Evolutionary conservation across 78 protist species (phyloP), one percentile per base, ranked within the genome.

Genomic region (Capsaspora owczarzaki): DNA sequence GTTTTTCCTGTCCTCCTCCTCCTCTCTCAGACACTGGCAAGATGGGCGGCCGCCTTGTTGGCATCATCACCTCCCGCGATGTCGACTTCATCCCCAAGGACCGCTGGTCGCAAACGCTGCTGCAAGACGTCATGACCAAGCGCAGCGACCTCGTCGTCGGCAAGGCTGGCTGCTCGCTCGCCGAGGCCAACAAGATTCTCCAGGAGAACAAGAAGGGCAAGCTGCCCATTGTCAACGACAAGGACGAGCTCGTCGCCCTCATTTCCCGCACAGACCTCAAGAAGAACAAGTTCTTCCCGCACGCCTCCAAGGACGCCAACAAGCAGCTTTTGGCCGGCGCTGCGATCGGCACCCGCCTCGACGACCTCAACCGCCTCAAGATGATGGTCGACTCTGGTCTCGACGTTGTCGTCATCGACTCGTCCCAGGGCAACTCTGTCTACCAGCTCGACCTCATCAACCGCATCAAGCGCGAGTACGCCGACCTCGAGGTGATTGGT

Each of bases 31-130:
- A 10, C 44, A 74, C 33, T 29, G 94, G 94, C n/a, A 51, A 61
- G 70, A 61, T 80, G 41, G 89, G 86, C 40, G 83, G 89, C 43
- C 33, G 69, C 66, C 82, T 95, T 12, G 69, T 95, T 40, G 98
- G 98, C 80, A 86, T 95, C 35, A 90, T 95, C 44, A 87, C 95
- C 25, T n/a, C 74, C 4, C 91, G 92, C 63, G 98, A 95, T 80
- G 77, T 91, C 42, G 95, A 91, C 78, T 95, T 90, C 61, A 42
- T 88, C 38, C 27, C 40, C 49, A 42, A 20, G 44, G 72, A 77
- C 72, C 85, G 83, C 82, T 79, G 88, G 82, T 41, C 42, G 31
- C 66, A 80, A 14, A 6, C 51, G 1, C 76, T 60, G 66, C 12
- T 46, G 25, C 51, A 46, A 46, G 25, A 63, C 33, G 49, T 69